Percentiles rank a stretch among this genome's conserved stretches.
These are phyloP conservation scores for Pilasporangium apinafurcum DNA, from an alignment of 352 stramenopile species.

Conservation along the genomic window DNA sequence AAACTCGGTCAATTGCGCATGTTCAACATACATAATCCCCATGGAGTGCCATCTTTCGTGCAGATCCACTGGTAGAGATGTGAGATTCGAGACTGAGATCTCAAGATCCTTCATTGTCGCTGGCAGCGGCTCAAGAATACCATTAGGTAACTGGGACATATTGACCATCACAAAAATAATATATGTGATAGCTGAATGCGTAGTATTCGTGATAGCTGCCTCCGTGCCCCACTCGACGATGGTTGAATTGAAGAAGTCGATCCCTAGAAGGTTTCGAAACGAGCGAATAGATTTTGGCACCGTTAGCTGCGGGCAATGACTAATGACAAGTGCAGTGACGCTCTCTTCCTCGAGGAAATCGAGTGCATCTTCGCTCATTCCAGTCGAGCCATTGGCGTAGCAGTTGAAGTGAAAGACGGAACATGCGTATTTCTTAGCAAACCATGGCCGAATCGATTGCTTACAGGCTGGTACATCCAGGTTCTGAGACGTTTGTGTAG, in stretches of 20 bases:
- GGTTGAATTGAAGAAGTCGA: conserved; percentile 57
- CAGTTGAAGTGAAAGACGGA: conserved; percentile 31
- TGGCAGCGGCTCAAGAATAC: conserved; percentile 22
- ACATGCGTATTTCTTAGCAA: conserved; percentile 20
- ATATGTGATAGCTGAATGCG: conserved; percentile 24
- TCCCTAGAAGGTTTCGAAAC: conserved; percentile 31
- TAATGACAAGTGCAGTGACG: conserved; percentile 31
- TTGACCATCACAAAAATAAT: conserved; percentile 40
- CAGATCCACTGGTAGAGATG: conserved; percentile 10
- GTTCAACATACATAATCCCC: conserved; percentile 17
- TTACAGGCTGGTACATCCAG: conserved; percentile 6
- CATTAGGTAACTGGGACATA: conserved; percentile 35
- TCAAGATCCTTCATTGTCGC: conserved; percentile 29
- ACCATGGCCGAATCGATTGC: conserved; percentile 19
- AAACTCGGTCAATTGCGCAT: not conserved
- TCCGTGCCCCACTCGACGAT: conserved; percentile 23
- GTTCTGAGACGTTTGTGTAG: conserved; percentile 8
- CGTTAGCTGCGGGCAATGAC: conserved; percentile 28
- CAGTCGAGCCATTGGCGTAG: conserved; percentile 6
- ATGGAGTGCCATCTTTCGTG: conserved; percentile 13
- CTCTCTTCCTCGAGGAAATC: conserved; percentile 16
- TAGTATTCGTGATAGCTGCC: conserved; percentile 18
- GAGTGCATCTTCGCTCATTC: conserved; percentile 5
- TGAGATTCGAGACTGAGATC: conserved; percentile 21
- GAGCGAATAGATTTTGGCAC: conserved; percentile 20